Evolutionary conservation across 495 filamentous ascomycete genomes (phyloP).

Genomic region (Penicillium pulvis): DNA sequence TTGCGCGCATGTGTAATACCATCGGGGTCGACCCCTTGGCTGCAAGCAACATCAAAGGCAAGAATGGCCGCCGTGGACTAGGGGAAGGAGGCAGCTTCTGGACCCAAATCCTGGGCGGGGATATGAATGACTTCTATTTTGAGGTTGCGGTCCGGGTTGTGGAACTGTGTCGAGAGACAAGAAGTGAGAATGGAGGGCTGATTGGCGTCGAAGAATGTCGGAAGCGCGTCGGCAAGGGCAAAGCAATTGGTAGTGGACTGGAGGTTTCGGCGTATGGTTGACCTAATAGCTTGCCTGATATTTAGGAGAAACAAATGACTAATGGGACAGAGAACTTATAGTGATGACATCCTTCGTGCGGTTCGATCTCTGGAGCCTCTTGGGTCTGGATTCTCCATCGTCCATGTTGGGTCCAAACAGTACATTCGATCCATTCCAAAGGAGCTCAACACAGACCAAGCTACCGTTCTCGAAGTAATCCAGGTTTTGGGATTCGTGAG

Average conservation of each 20-base stretch:
- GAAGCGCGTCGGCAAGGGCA: slow-evolving; percentile 68
- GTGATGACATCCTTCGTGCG: slow-evolving; percentile 89
- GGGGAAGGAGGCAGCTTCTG: slow-evolving; percentile 70
- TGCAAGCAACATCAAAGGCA: slow-evolving; percentile 63
- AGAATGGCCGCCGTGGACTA: slow-evolving; percentile 45
- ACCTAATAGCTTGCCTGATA: background rate
- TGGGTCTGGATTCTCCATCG: slow-evolving; percentile 81
- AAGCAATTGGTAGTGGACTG: slow-evolving; percentile 65
- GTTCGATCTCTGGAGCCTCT: slow-evolving; percentile 86
- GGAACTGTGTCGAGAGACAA: slow-evolving; percentile 84
- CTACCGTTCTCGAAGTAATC: slow-evolving; percentile 85
- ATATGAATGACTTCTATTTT: slow-evolving; percentile 98
- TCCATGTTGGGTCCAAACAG: slow-evolving; percentile 76
- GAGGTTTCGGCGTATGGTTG: slow-evolving; percentile 66
- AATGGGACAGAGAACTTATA: slow-evolving; percentile 27
- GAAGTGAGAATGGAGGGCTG: slow-evolving; percentile 89
- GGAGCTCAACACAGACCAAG: slow-evolving; percentile 94
- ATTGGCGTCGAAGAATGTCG: slow-evolving; percentile 82
- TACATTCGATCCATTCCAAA: slow-evolving; percentile 95
- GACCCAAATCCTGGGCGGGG: slow-evolving; percentile 87
- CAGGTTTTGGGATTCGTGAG: slow-evolving; percentile 86
- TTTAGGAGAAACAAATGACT: background rate
- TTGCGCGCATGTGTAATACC: slow-evolving; percentile 96
- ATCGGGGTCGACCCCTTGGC: slow-evolving; percentile 94
- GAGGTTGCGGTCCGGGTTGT: slow-evolving; percentile 92